phyloP scores from a whole-genome alignment of 768 basidiomycete genomes.

The Boletus reticuloceps region DNA sequence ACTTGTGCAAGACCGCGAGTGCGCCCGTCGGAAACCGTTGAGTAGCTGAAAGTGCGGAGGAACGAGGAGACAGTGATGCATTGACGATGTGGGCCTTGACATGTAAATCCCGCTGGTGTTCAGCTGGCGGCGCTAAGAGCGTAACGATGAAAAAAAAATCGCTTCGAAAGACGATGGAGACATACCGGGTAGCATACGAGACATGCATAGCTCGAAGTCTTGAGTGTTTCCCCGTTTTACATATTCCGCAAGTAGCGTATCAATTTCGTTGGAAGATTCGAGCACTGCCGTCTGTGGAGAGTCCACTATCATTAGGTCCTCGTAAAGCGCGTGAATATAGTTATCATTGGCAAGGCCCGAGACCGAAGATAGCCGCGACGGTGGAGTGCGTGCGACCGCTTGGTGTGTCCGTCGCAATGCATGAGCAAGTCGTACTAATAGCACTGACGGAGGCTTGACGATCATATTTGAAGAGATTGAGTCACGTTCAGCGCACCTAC shows the following conservation, averaged over 20 bases:
- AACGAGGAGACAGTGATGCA: background rate
- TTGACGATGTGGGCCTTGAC: slow-evolving; percentile 58
- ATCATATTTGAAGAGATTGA: background rate
- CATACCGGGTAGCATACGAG: slow-evolving; percentile 44
- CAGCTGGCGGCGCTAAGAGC: slow-evolving; percentile 40
- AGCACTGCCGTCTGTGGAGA: background rate
- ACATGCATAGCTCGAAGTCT: slow-evolving; percentile 45
- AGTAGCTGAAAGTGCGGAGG: slow-evolving; percentile 21
- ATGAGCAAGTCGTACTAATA: background rate
- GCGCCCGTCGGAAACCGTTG: slow-evolving; percentile 59
- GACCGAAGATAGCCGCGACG: background rate
- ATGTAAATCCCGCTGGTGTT: slow-evolving; percentile 66
- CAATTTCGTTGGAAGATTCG: slow-evolving; percentile 37
- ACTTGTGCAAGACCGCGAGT: slow-evolving; percentile 63
- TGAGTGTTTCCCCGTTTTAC: slow-evolving; percentile 44
- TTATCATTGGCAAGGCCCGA: slow-evolving; percentile 1
- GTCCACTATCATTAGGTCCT: slow-evolving; percentile 37
- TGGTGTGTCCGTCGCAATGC: slow-evolving; percentile 21
- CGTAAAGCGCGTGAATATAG: slow-evolving; percentile 34
- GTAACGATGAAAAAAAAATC: background rate
- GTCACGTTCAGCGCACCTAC: too few relatives aligned
- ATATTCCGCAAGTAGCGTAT: slow-evolving; percentile 48
- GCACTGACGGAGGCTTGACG: slow-evolving; percentile 1
- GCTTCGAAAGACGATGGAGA: background rate
- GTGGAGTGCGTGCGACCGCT: background rate